Evolutionary conservation across 768 basidiomycete genomes (phyloP).

Genomic region (Lentinula lateritia): DNA sequence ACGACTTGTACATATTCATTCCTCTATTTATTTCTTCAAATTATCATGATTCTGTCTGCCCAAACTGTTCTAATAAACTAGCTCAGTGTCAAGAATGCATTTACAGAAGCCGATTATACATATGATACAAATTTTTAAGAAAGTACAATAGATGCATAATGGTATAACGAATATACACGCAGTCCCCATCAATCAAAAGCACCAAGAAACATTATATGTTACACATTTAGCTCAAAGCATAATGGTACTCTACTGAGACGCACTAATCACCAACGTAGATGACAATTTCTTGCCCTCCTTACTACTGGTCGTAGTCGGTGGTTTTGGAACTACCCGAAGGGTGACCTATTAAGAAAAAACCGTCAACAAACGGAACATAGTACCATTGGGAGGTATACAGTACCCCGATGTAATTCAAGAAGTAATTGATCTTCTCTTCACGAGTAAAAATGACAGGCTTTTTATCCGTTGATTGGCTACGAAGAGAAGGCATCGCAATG

Average conservation of each 20-base stretch:
- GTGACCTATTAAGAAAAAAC: not conserved
- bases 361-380: not conserved
- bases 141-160: not conserved
- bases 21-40: not conserved
- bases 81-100: too few relatives aligned
- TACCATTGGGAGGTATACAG: not conserved
- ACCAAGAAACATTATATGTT: too few relatives aligned
- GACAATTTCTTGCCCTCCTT: not conserved
- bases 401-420: conserved; percentile 1
- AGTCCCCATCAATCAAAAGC: not conserved
- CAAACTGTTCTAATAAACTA: too few relatives aligned
- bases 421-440: not conserved
- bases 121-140: not conserved
- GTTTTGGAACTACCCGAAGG: not conserved
- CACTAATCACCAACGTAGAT: not conserved
- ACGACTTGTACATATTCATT: not conserved
- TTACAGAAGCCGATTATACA: not conserved
- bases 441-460: not conserved
- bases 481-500: not conserved
- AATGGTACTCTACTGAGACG: not conserved
- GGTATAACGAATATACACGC: not conserved
- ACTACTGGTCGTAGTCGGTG: not conserved
- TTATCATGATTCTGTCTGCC: not conserved
- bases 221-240: not conserved
- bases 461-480: too few relatives aligned